Base-by-base conservation (phyloP, 2,329 filamentous ascomycete genomes). In the Cytospora piceae region DNA sequence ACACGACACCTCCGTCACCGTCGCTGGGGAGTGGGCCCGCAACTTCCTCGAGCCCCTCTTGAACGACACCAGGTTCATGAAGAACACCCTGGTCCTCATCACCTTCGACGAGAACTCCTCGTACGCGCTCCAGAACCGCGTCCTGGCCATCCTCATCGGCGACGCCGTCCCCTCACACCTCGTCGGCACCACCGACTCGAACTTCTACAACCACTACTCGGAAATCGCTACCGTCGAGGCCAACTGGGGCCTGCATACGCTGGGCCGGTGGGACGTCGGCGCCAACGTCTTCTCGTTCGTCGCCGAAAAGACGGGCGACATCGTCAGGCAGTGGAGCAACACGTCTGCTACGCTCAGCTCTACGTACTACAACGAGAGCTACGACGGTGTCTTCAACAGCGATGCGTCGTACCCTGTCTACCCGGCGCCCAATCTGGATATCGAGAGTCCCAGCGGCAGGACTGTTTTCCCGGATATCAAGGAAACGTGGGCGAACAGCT, bases 51-150 rank as follows among this genome's bases (percentile, higher is more conserved):
- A 86, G 65, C 90, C 91, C 0, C 86, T 95, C 11, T 81, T 95
- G 8, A 75, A 82, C 42, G 84, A 94, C 78, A 76, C 80, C 58
- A 84, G 89, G 70, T 94, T 95, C 77, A 90, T 89, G 86, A 80
- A 90, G 58, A 68, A 68, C 52, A 68, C 66, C 11, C 52, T 95
- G 1, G 83, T 95, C 12, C 80, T 94, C 6, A 76, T 95, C 67
- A 94, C 88, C 12, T 95, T 93, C 72, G 92, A 95, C 69, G 92
- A 95, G 79, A 91, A 88, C 74, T 85, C 89, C 71, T 87, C 84
- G 12, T 93, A 93, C 77, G 76, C 81, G 7, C 78, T 81, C 31
- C 83, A 85, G 71, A 95, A 95, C 82, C 82, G 82, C 51, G 84
- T 95, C 61, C 85, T 92, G 67, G 85, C 81, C 68, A 83, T 95